Evolutionary conservation across 2,329 filamentous ascomycete species (phyloP), one percentile per base, ranked within the genome.

Genomic region (Aspergillus vadensis): DNA sequence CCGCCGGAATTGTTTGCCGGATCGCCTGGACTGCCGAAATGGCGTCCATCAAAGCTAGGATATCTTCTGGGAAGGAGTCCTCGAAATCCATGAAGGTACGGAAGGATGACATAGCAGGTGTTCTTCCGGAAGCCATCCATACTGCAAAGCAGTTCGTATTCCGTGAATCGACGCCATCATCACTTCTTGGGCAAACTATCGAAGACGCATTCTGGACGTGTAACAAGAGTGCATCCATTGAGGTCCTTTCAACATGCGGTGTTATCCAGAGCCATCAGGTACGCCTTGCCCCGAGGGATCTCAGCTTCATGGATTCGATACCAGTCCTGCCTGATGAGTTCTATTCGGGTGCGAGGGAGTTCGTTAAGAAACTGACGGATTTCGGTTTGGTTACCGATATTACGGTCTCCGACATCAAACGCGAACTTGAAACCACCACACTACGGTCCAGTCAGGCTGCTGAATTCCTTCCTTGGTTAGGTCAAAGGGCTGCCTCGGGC

Each of bases 121-220:
- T 91, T 51, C 83, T 94, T 70, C 89, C 91, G 0, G 89, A 92
- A 73, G 91, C 92, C 14, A 80, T 92, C 17, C 93, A 97, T 72
- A 88, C 90, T 3, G 84, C 95, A 62, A 91, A 91, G 67, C 94
- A 95, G 17, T 99, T 95, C 73, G 91, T 90, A 0, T 96, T 95
- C 67, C 85, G 84, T 39, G 91, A 97, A 70, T 97, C 95, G 1
- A 98, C 96, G 0, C 95, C 95, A 1, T 96, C 91, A 63, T 85
- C 85, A 0, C 85, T 91, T 62, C 90, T 98, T 19, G 91, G 92
- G 0, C 87, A 92, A 70, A 89, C 91, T 63, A 91, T 99, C 56
- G 93, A 97, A 71, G 91, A 97, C 76, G 91, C 92, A 0, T 99
- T 99, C 73, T 99, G 95, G 95, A 96, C 88, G 38, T 93, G 91